phyloP scores from a whole-genome alignment of 169 alveolate genomes.

The Plasmodium inui region DNA sequence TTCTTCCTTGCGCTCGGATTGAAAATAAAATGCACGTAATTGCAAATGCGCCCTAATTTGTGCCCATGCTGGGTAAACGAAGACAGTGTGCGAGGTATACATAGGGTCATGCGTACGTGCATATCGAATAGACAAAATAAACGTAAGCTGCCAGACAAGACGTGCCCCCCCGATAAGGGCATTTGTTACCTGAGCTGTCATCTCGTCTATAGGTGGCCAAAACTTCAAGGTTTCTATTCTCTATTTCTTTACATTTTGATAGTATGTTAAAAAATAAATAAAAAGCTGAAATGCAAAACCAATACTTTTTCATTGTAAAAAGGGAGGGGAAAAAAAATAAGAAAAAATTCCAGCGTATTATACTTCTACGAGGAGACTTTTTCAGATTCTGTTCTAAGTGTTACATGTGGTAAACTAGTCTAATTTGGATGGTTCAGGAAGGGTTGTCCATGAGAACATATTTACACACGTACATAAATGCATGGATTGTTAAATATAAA shows the following conservation, averaged over 20 bases:
- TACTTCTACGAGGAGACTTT: conserved; percentile 13
- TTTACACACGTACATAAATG: neutral
- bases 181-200: conserved; percentile 27
- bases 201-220: neutral
- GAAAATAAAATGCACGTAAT: neutral
- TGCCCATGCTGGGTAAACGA: neutral
- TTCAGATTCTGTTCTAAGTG: conserved; percentile 8
- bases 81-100: neutral
- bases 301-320: conserved; percentile 66
- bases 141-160: neutral
- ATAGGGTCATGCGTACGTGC: neutral
- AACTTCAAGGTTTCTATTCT: conserved; percentile 5
- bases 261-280: conserved; percentile 14
- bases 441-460: neutral
- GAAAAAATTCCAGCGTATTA: conserved; percentile 6
- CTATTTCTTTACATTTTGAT: conserved; percentile 50
- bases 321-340: neutral
- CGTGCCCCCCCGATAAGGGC: neutral
- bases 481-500: neutral
- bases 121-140: neutral
- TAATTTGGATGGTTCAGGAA: neutral
- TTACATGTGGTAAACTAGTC: conserved; percentile 12
- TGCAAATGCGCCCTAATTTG: neutral
- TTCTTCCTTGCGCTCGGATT: neutral
- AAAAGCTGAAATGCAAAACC: conserved; percentile 34